Evolutionary conservation across 176 grass and related monocot genomes (phyloP), one percentile per base, ranked within the genome.

Genomic region (Phyllostachys edulis): DNA sequence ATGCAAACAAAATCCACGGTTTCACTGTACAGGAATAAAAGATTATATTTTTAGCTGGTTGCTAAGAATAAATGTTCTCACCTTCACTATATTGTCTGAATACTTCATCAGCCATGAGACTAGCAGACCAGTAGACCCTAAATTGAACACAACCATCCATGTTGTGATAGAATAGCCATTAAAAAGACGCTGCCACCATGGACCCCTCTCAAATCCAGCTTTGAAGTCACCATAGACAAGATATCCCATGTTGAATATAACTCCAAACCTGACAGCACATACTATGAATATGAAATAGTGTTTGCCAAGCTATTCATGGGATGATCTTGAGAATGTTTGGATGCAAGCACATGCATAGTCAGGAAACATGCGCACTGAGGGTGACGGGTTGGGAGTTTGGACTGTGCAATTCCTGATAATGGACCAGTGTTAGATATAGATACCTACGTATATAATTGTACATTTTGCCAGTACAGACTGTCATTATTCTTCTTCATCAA

Each of bases 51-150:
- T 65, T 70, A 81, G 21, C 15, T 18, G 57, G 5, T 46, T 17
- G 9, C 9, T 17, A 77, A 88, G 55, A 63, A 60, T 21, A 60
- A 81, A 69, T n/a, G 29, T 71, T 80, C 77, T 76, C 61, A 92
- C 96, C 93, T 96, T 99, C 34, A 99, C 96, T 69, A 99, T 96
- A 83, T 96, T 99, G 85, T 99, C 93, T 42, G 96, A 92, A 90
- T 94, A 94, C 69, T 99, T 99, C 96, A 99, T 96, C 68, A 99
- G 67, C 96, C 96, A 99, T 71, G 96, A 99, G 29, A 99, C 96
- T 34, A 99, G 88, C 38, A 99, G 89, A 82, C 96, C 96, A 63
- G 93, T 92, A 85, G 89, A 96, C 59, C 89, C 93, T 82, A 99
- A 93, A 87, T 99, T 99, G 71, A 94, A 84, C 47, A 99, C 93